Percentiles rank a stretch among this genome's conserved stretches.
Conservation (phyloP, 2,329 filamentous ascomycete species). For the Trichoderma aggressivum region DNA sequence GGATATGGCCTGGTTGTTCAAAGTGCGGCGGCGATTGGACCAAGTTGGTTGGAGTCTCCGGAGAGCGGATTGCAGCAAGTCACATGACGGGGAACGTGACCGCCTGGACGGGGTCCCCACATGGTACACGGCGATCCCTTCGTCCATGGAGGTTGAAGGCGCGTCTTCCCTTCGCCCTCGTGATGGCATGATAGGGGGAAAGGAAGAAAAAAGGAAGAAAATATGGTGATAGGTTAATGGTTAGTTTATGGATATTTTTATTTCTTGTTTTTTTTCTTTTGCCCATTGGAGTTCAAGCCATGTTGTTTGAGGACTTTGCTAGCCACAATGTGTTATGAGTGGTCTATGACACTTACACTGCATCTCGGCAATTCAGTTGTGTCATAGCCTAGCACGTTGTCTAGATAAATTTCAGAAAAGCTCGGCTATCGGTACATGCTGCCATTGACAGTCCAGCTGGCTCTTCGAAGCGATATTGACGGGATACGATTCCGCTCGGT, state of each 20-base stretch:
- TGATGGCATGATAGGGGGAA: neutral
- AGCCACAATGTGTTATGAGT: neutral
- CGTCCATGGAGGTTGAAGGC: neutral
- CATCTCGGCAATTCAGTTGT: neutral
- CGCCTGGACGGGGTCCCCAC: neutral
- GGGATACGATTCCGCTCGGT: neutral
- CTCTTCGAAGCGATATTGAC: neutral
- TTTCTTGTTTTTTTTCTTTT: neutral
- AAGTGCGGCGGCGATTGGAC: conserved; percentile 18
- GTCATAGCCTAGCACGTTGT: neutral
- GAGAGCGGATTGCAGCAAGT: conserved; percentile 10
- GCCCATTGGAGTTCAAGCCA: neutral
- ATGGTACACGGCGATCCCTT: neutral
- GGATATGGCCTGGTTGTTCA: neutral
- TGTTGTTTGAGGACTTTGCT: neutral
- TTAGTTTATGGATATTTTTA: neutral
- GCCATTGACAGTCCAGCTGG: neutral
- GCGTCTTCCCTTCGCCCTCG: neutral
- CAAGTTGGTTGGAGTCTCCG: conserved; percentile 9
- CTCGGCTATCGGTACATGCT: neutral
- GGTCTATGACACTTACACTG: neutral
- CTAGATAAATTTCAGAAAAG: neutral
- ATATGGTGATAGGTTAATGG: neutral
- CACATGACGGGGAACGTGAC: conserved; percentile 10
- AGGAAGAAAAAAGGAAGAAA: neutral